These are phyloP conservation scores for Biscogniauxia mediterranea DNA, from an alignment of 2,329 filamentous ascomycete species.

Conservation along the genomic window DNA sequence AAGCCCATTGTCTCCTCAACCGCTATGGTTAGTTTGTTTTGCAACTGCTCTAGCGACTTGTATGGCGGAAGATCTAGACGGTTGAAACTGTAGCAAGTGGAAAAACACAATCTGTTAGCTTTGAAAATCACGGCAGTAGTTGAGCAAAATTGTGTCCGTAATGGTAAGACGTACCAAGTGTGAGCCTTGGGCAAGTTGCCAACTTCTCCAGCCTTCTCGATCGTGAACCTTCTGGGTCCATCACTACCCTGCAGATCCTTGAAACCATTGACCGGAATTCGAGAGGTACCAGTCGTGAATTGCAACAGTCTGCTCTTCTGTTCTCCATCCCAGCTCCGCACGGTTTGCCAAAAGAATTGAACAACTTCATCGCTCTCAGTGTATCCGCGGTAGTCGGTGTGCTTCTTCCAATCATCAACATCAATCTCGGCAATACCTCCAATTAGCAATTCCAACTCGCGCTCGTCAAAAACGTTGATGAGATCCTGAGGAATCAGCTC, in stretches of 20 bases:
- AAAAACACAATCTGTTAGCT: neutral
- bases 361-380: slow-evolving; percentile 97
- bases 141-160: neutral
- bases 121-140: neutral
- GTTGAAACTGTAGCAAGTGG: slow-evolving; percentile 70
- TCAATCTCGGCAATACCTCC: slow-evolving; percentile 99
- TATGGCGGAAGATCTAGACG: slow-evolving; percentile 93
- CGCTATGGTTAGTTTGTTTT: slow-evolving; percentile 89
- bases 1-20: slow-evolving; percentile 99
- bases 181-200: slow-evolving; percentile 93
- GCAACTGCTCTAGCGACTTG: slow-evolving; percentile 80
- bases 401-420: slow-evolving; percentile 99
- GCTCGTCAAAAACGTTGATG: slow-evolving; percentile 98
- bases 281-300: slow-evolving; percentile 94
- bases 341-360: slow-evolving; percentile 98
- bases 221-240: slow-evolving; percentile 91
- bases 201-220: slow-evolving; percentile 93
- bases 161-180: slow-evolving; percentile 73
- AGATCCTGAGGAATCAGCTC: slow-evolving; percentile 95
- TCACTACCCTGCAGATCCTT: slow-evolving; percentile 98
- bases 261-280: slow-evolving; percentile 98
- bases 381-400: slow-evolving; percentile 98
- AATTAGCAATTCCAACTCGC: slow-evolving; percentile 92
- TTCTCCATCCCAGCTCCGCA: slow-evolving; percentile 95
- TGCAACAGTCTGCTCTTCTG: slow-evolving; percentile 95